Conservation (phyloP, 352 stramenopile genomes). For the Phytophthora aleatoria region DNA sequence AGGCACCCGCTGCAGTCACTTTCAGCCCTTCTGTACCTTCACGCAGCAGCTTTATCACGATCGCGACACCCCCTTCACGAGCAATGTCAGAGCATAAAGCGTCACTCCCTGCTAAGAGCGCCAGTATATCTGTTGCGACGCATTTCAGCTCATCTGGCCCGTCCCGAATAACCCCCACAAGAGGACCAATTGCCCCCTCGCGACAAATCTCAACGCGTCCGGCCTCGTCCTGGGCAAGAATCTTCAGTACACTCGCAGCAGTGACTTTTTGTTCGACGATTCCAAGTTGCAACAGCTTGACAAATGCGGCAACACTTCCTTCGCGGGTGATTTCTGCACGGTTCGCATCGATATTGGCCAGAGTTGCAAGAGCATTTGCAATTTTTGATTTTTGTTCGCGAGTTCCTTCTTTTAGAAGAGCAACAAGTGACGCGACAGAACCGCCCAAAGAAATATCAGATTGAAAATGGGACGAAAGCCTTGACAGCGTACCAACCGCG, state of each 20-base stretch:
- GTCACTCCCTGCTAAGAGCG: neutral
- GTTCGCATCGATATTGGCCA: no score
- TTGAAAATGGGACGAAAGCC: neutral
- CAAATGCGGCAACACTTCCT: neutral
- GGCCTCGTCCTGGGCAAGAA: neutral
- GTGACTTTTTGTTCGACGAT: neutral
- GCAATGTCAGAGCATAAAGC: neutral
- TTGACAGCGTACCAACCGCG: neutral
- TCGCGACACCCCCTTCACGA: neutral
- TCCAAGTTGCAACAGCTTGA: neutral
- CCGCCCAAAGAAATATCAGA: neutral
- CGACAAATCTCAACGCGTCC: neutral
- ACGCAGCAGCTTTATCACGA: no score
- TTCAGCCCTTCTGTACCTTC: no score
- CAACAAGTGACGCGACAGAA: neutral
- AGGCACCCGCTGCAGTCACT: no score
- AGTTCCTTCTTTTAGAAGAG: no score
- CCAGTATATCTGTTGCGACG: neutral
- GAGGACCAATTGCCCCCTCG: neutral
- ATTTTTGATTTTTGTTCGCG: no score
- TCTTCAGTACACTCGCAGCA: neutral
- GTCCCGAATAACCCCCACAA: neutral
- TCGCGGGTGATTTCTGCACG: no score
- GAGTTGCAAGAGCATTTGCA: no score
- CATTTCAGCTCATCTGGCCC: neutral